A percentile compares a stretch with the other conserved stretches of the same genome.
phyloP scores from a whole-genome alignment of 345 rosid species.

The Microcos paniculata region DNA sequence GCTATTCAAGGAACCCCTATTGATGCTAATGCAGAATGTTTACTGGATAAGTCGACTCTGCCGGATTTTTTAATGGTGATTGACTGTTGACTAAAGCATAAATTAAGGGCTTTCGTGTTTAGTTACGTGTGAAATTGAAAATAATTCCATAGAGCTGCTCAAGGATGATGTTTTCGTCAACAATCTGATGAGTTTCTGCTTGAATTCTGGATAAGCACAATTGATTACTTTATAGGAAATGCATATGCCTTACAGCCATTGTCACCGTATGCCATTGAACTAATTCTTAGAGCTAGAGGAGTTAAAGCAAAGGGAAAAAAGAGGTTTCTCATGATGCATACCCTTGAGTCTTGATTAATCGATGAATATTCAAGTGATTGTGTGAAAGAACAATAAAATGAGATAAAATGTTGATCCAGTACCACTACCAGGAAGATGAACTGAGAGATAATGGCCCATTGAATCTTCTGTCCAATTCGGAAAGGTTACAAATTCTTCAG shows the following conservation, averaged over 20 bases:
- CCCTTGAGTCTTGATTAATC: background rate
- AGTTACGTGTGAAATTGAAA: background rate
- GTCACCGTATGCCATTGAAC: background rate
- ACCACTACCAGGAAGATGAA: slow-evolving; percentile 12
- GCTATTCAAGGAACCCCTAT: background rate
- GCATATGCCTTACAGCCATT: too few relatives aligned
- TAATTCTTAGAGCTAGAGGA: background rate
- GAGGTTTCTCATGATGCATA: background rate
- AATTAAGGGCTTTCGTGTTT: background rate
- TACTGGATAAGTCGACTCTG: background rate
- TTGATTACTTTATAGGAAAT: background rate
- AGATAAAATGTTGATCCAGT: background rate
- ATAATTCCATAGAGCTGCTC: background rate
- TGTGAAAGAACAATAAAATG: background rate
- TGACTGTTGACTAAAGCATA: background rate
- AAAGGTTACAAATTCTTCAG: background rate
- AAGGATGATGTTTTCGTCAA: background rate
- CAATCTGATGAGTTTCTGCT: background rate
- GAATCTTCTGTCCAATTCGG: background rate
- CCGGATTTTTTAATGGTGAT: background rate
- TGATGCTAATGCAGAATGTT: background rate
- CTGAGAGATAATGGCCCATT: background rate
- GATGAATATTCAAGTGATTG: background rate
- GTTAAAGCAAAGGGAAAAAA: background rate
- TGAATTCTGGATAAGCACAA: background rate